Evolutionary conservation across 2,329 filamentous ascomycete species (phyloP).

Genomic region (Pseudogymnoascus sp.): DNA sequence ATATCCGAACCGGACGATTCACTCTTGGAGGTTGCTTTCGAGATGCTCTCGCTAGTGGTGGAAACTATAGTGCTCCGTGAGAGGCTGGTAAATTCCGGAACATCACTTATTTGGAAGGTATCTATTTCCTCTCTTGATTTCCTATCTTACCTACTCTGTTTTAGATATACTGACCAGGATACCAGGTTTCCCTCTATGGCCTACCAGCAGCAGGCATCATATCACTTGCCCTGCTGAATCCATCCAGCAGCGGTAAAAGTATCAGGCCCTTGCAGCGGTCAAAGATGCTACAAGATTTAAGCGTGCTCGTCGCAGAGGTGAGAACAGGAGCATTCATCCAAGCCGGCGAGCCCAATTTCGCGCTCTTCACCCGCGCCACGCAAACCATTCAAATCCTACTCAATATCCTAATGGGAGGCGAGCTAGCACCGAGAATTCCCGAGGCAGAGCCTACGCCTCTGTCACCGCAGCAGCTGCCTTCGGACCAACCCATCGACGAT

Average conservation of each 20-base stretch:
- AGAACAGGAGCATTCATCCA: slow-evolving; percentile 26
- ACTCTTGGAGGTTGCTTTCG: slow-evolving; percentile 23
- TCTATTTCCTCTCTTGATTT: background rate
- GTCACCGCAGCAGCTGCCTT: background rate
- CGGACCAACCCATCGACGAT: slow-evolving; percentile 6
- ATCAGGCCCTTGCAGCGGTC: slow-evolving; percentile 10
- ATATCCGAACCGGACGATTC: slow-evolving; percentile 22
- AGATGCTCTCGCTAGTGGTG: slow-evolving; percentile 27
- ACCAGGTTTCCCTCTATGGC: slow-evolving; percentile 29
- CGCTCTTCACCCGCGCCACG: slow-evolving; percentile 25
- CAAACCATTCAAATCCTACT: slow-evolving; percentile 27
- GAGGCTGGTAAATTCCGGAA: slow-evolving; percentile 30
- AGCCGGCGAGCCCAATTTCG: slow-evolving; percentile 26
- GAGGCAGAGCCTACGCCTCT: background rate
- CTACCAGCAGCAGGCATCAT: slow-evolving; percentile 31
- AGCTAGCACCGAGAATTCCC: background rate
- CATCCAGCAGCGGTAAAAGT: background rate
- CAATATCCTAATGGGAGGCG: slow-evolving; percentile 11
- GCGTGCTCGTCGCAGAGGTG: slow-evolving; percentile 28
- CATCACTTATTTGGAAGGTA: slow-evolving; percentile 19
- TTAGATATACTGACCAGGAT: slow-evolving; percentile 10
- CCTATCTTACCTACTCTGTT: slow-evolving; percentile 8
- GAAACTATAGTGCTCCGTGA: slow-evolving; percentile 27
- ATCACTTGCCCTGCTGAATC: slow-evolving; percentile 24
- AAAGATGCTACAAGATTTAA: slow-evolving; percentile 27